phyloP scores from a whole-genome alignment of 768 basidiomycete species.

The Thelephora ganbajun region DNA sequence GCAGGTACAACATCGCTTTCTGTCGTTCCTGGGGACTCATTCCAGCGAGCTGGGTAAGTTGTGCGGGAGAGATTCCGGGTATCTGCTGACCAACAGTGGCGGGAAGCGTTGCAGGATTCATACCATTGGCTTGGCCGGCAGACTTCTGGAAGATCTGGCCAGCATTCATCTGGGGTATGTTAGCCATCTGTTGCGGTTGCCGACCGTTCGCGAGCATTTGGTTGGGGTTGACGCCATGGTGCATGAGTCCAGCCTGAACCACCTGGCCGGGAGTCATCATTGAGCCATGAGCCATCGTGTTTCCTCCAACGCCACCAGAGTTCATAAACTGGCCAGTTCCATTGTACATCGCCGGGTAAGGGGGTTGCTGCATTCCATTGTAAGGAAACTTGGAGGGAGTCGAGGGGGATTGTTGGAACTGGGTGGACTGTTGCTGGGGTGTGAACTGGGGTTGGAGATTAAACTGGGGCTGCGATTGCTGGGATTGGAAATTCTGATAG shows the following conservation, averaged over 20 bases:
- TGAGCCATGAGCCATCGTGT: slow-evolving; percentile 1
- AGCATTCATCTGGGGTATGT: slow-evolving; percentile 12
- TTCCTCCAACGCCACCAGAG: neutral
- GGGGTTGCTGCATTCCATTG: neutral
- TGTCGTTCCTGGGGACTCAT: slow-evolving; percentile 4
- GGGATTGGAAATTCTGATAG: neutral
- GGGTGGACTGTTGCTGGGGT: neutral
- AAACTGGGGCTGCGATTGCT: neutral
- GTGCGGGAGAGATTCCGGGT: slow-evolving; percentile 6
- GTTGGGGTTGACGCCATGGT: slow-evolving; percentile 2
- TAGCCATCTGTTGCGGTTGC: slow-evolving; percentile 4
- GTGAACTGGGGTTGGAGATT: neutral
- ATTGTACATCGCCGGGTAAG: neutral
- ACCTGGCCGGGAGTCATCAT: neutral
- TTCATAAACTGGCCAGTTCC: neutral
- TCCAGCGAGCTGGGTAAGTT: slow-evolving; percentile 2
- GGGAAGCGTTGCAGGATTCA: slow-evolving; percentile 11
- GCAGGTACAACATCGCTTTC: slow-evolving; percentile 2
- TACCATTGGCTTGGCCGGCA: slow-evolving; percentile 8
- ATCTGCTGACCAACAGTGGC: slow-evolving; percentile 7
- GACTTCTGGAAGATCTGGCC: slow-evolving; percentile 10
- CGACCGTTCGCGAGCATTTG: slow-evolving; percentile 6
- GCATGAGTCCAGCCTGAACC: neutral
- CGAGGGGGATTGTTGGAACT: neutral
- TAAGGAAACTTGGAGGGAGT: neutral